phyloP scores from a whole-genome alignment of 768 basidiomycete species.

The Podaxis mareebaensis region DNA sequence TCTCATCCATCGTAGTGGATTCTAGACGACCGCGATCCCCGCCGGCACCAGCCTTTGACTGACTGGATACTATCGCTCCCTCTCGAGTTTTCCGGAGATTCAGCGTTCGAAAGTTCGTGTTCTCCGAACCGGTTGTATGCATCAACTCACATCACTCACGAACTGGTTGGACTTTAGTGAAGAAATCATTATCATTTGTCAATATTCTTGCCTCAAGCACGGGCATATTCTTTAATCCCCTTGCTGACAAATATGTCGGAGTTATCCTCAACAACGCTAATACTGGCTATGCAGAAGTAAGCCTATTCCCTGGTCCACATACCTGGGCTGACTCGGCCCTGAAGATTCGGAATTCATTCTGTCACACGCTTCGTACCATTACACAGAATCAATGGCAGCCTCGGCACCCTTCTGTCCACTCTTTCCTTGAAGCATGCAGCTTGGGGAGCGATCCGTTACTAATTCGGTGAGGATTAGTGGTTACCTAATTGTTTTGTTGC shows the following conservation, averaged over 20 bases:
- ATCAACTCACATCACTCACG: not conserved
- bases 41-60: slow-evolving; percentile 69
- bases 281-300: slow-evolving; percentile 84
- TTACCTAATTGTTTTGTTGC: slow-evolving; percentile 5
- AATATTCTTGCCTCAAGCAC: slow-evolving; percentile 66
- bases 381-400: slow-evolving; percentile 69
- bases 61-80: slow-evolving; percentile 77
- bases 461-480: slow-evolving; percentile 45
- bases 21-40: slow-evolving; percentile 75
- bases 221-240: slow-evolving; percentile 64
- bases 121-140: not conserved
- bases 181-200: slow-evolving; percentile 69
- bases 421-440: slow-evolving; percentile 57
- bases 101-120: slow-evolving; percentile 75
- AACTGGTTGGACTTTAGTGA: slow-evolving; percentile 49
- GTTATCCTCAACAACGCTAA: slow-evolving; percentile 75
- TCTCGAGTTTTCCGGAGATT: slow-evolving; percentile 81
- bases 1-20: slow-evolving; percentile 35
- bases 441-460: slow-evolving; percentile 56
- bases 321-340: not conserved
- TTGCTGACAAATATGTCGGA: slow-evolving; percentile 68
- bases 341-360: slow-evolving; percentile 71
- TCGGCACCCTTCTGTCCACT: slow-evolving; percentile 53
- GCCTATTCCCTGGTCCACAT: slow-evolving; percentile 16
- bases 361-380: slow-evolving; percentile 61